Conservation (phyloP, 106 monocot genomes). For the Dendrobium chrysotoxum region DNA sequence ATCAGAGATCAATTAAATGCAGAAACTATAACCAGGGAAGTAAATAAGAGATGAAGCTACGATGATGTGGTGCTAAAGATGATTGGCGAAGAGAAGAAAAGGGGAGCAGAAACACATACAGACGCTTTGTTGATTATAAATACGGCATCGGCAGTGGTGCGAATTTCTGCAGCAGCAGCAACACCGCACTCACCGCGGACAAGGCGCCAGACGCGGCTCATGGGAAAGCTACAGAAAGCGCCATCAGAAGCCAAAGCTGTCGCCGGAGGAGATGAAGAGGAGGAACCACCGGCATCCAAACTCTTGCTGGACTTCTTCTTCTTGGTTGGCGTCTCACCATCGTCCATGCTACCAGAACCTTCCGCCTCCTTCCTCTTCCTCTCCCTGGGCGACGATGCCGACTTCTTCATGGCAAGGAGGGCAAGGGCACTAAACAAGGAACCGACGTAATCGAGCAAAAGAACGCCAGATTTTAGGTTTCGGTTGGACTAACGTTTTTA, state of each 20-base stretch:
- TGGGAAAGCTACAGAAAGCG: slow-evolving; percentile 26
- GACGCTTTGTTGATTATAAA: slow-evolving; percentile 64
- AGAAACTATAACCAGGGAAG: not conserved
- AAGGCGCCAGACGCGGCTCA: slow-evolving; percentile 42
- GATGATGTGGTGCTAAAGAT: not conserved
- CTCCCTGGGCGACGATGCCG: not conserved
- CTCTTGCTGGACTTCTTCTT: slow-evolving; percentile 7
- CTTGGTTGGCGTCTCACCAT: not conserved
- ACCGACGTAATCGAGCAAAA: too few relatives aligned
- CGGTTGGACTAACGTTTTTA: too few relatives aligned
- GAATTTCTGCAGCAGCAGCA: not conserved
- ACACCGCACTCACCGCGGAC: slow-evolving; percentile 26
- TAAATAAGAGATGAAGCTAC: not conserved
- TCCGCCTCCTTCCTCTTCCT: not conserved
- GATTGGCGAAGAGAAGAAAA: not conserved
- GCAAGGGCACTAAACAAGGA: too few relatives aligned
- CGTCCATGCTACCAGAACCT: not conserved
- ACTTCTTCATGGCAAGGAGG: not conserved
- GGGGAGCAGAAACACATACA: slow-evolving; percentile 8
- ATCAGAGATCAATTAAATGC: not conserved
- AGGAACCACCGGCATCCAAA: not conserved
- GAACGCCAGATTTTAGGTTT: too few relatives aligned
- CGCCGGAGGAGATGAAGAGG: slow-evolving; percentile 1
- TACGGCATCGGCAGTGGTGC: slow-evolving; percentile 38
- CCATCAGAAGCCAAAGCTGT: not conserved